These are phyloP conservation scores for Aegilops sharonensis DNA, from an alignment of 176 grass and related monocot species.

Conservation along the genomic window DNA sequence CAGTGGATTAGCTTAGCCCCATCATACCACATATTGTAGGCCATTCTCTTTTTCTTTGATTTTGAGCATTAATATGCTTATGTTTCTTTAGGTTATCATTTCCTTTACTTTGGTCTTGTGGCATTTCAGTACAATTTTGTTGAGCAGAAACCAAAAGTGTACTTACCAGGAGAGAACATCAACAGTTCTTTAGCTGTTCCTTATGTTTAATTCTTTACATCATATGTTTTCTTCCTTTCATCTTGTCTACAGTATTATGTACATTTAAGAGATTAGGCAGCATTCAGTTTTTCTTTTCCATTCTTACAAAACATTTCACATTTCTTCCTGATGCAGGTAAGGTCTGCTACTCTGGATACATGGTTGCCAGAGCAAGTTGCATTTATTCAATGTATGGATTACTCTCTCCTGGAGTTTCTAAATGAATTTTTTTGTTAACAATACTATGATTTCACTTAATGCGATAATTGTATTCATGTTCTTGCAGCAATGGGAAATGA, in stretches of 20 bases:
- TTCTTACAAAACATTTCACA: background rate
- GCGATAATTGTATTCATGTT: constrained; percentile 18
- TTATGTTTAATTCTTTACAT: background rate
- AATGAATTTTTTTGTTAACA: background rate
- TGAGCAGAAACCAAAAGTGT: background rate
- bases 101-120: background rate
- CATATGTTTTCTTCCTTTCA: background rate
- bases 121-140: background rate
- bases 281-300: background rate
- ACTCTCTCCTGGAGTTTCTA: constrained; percentile 20
- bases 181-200: background rate
- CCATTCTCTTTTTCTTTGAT: background rate
- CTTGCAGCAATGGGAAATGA: constrained; percentile 97
- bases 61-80: background rate
- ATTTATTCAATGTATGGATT: constrained; percentile 90
- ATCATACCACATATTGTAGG: background rate
- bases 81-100: constrained; percentile 17
- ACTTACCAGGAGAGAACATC: background rate
- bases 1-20: background rate
- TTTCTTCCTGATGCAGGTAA: constrained; percentile 56
- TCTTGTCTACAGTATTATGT: background rate
- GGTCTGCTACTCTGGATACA: constrained; percentile 95
- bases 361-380: constrained; percentile 98
- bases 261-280: background rate
- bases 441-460: constrained; percentile 17